Percentiles rank a stretch among this genome's conserved stretches.
These are phyloP conservation scores for Sonneratia caseolaris DNA, from an alignment of 345 rosid species.

Conservation along the genomic window DNA sequence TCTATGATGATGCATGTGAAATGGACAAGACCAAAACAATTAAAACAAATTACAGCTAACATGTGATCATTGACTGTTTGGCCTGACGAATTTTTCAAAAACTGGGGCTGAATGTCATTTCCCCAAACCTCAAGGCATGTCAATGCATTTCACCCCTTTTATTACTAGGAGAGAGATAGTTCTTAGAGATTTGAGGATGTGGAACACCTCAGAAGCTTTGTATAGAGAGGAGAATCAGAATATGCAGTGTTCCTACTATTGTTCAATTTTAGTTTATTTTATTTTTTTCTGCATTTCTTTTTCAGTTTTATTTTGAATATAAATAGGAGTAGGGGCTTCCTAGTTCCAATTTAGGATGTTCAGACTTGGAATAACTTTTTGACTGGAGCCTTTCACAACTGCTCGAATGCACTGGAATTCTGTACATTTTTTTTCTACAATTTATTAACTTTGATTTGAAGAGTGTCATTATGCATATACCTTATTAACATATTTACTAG, in stretches of 20 bases:
- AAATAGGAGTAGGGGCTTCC: background rate
- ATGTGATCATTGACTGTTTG: too few relatives aligned
- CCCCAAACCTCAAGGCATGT: too few relatives aligned
- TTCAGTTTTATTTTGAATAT: background rate
- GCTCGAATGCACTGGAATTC: background rate
- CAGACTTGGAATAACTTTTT: background rate
- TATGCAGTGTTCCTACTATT: background rate
- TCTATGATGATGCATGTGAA: background rate
- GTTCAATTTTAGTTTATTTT: background rate
- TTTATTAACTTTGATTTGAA: too few relatives aligned
- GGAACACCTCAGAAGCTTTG: too few relatives aligned
- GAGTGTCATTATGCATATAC: background rate
- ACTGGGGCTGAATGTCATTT: too few relatives aligned
- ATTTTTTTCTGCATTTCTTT: background rate
- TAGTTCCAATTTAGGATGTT: background rate
- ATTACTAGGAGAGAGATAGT: background rate
- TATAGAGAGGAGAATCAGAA: too few relatives aligned
- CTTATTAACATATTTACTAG: background rate
- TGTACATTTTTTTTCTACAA: too few relatives aligned
- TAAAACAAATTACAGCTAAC: too few relatives aligned
- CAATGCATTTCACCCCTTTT: background rate
- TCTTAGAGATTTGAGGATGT: too few relatives aligned
- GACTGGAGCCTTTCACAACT: background rate
- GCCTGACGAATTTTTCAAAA: too few relatives aligned
- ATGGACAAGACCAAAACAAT: background rate